These are phyloP conservation scores for Hyphopichia pseudoburtonii DNA, from an alignment of 1,139 yeast species.

Conservation along the genomic window DNA sequence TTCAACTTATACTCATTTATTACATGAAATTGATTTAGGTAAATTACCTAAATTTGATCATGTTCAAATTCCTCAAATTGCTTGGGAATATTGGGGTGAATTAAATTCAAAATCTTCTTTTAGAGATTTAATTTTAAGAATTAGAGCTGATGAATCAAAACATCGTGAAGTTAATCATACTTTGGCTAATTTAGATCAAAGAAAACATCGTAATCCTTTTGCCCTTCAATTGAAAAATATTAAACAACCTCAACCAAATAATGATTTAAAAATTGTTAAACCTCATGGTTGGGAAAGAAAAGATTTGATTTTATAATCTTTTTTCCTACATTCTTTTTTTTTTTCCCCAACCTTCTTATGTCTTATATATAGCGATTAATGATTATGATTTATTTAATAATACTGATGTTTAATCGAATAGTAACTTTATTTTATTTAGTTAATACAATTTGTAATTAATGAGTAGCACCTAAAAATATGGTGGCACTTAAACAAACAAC, in stretches of 20 bases:
- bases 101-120: constrained; percentile 49
- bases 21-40: constrained; percentile 57
- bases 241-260: constrained; percentile 54
- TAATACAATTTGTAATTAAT: constrained; percentile 23
- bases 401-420: too few relatives aligned
- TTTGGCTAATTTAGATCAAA: constrained; percentile 60
- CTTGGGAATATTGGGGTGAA: constrained; percentile 63
- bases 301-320: constrained; percentile 29
- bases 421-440: too few relatives aligned
- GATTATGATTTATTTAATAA: too few relatives aligned
- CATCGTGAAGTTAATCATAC: constrained; percentile 80
- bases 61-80: constrained; percentile 53
- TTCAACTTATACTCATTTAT: constrained; percentile 61
- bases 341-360: too few relatives aligned
- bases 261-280: constrained; percentile 47
- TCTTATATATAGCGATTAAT: too few relatives aligned
- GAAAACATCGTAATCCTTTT: constrained; percentile 65
- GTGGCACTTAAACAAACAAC: constrained; percentile 76
- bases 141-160: constrained; percentile 68
- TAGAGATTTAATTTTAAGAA: constrained; percentile 57
- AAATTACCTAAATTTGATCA: constrained; percentile 50
- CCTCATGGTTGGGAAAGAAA: constrained; percentile 66
- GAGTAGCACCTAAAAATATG: constrained; percentile 59
- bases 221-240: constrained; percentile 45
- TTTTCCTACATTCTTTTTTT: too few relatives aligned